These are phyloP conservation scores for Bromus sterilis DNA, from an alignment of 176 grass and related monocot genomes.

Conservation along the genomic window DNA sequence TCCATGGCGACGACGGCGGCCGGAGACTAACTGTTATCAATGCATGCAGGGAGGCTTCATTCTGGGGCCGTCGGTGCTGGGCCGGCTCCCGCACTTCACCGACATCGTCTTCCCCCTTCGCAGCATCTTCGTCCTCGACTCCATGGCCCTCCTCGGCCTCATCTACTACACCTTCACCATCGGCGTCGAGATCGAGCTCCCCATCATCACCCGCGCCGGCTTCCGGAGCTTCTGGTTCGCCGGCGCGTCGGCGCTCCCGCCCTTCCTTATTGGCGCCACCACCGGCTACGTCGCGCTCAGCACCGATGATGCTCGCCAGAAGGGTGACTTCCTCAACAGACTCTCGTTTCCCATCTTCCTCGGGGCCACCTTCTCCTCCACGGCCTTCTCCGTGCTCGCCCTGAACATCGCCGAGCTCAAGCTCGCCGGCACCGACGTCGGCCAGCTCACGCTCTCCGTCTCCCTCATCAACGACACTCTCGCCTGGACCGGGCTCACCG, in stretches of 20 bases:
- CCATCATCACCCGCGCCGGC: slow-evolving; percentile 15
- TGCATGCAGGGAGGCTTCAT: slow-evolving; percentile 19
- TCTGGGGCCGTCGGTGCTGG: slow-evolving; percentile 59
- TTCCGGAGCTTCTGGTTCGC: slow-evolving; percentile 47
- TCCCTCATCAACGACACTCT: slow-evolving; percentile 55
- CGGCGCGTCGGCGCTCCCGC: slow-evolving; percentile 33
- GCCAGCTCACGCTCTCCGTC: slow-evolving; percentile 53
- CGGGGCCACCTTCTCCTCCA: slow-evolving; percentile 48
- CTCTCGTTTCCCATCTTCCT: slow-evolving; percentile 57
- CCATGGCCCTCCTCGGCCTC: slow-evolving; percentile 61
- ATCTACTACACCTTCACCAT: slow-evolving; percentile 63
- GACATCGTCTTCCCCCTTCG: slow-evolving; percentile 36
- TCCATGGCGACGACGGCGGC: background rate
- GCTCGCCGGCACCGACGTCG: slow-evolving; percentile 57
- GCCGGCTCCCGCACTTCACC: slow-evolving; percentile 31
- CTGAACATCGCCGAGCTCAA: slow-evolving; percentile 68
- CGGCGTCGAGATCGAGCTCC: slow-evolving; percentile 59
- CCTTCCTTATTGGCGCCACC: slow-evolving; percentile 36
- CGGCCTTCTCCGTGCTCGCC: slow-evolving; percentile 62
- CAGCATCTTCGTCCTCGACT: slow-evolving; percentile 62
- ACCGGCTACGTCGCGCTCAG: slow-evolving; percentile 24
- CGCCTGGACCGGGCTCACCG: slow-evolving; percentile 36
- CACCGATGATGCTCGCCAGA: background rate
- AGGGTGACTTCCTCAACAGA: background rate
- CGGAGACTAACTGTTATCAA: no score